A percentile compares a stretch with the other conserved stretches of the same genome.
Conservation (phyloP, 2,329 filamentous ascomycete species). For the Nannizziopsis arthrosporioides region DNA sequence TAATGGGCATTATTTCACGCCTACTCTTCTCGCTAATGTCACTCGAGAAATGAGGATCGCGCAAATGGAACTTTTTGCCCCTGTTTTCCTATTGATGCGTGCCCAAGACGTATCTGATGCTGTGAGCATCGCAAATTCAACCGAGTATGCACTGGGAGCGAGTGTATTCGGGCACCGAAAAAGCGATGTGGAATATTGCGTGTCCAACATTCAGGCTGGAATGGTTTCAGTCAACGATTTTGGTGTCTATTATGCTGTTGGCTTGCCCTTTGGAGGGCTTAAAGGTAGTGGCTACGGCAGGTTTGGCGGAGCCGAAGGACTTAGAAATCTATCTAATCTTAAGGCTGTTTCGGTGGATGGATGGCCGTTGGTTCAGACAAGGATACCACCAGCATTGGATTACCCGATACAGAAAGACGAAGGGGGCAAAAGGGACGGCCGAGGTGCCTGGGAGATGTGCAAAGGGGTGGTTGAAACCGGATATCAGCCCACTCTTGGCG, state of each 20-base stretch:
- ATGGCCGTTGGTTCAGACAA: constrained; percentile 51
- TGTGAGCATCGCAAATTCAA: constrained; percentile 69
- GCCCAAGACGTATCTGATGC: constrained; percentile 55
- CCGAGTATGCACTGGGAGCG: constrained; percentile 73
- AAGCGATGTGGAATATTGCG: constrained; percentile 51
- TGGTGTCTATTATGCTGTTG: constrained; percentile 81
- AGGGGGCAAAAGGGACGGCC: constrained; percentile 41
- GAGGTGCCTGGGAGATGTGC: constrained; percentile 48
- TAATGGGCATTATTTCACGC: constrained; percentile 78
- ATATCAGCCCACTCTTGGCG: constrained; percentile 35
- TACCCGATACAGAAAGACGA: constrained; percentile 64
- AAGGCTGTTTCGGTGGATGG: constrained; percentile 79
- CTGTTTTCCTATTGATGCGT: constrained; percentile 75
- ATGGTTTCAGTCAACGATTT: constrained; percentile 98
- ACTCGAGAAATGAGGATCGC: constrained; percentile 76
- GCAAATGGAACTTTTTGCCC: constrained; percentile 83
- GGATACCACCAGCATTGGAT: constrained; percentile 66
- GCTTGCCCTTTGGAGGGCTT: constrained; percentile 88
- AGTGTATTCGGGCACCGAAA: constrained; percentile 70
- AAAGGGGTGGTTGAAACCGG: constrained; percentile 37
- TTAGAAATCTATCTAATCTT: constrained; percentile 71
- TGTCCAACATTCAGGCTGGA: constrained; percentile 60
- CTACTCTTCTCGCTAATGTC: constrained; percentile 84
- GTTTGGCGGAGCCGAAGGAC: constrained; percentile 81
- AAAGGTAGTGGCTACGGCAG: constrained; percentile 81